phyloP scores from a whole-genome alignment of 169 alveolate species.

The Plasmodium adleri region DNA sequence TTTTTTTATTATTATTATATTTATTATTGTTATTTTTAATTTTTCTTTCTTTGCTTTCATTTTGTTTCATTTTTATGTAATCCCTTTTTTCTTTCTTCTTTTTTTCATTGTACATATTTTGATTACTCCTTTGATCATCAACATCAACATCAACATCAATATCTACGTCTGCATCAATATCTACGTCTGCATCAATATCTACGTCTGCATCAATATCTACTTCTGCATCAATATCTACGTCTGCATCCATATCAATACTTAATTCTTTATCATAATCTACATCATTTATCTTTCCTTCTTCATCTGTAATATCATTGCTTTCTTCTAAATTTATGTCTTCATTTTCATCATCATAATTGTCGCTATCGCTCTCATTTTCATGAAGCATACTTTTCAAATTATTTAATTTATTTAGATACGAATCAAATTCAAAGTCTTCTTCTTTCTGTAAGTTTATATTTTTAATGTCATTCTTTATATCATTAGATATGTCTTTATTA shows the following conservation, averaged over 20 bases:
- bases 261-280: not conserved
- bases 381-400: conserved; percentile 48
- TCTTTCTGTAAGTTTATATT: conserved; percentile 1
- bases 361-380: conserved; percentile 28
- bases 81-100: not conserved
- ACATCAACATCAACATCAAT: not conserved
- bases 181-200: not conserved
- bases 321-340: not conserved
- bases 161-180: not conserved
- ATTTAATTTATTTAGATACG: conserved; percentile 25
- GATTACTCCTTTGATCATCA: not conserved
- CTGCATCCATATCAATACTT: not conserved
- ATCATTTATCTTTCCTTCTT: not conserved
- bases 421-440: conserved; percentile 45
- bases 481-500: conserved; percentile 13
- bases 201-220: not conserved
- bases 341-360: not conserved
- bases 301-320: not conserved
- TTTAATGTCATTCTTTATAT: conserved; percentile 7
- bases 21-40: too few relatives aligned
- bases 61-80: not conserved
- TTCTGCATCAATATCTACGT: not conserved
- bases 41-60: not conserved
- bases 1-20: too few relatives aligned
- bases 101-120: not conserved